Evolutionary conservation across 805 yeast genomes (phyloP).

Genomic region (Saturnispora sekii): DNA sequence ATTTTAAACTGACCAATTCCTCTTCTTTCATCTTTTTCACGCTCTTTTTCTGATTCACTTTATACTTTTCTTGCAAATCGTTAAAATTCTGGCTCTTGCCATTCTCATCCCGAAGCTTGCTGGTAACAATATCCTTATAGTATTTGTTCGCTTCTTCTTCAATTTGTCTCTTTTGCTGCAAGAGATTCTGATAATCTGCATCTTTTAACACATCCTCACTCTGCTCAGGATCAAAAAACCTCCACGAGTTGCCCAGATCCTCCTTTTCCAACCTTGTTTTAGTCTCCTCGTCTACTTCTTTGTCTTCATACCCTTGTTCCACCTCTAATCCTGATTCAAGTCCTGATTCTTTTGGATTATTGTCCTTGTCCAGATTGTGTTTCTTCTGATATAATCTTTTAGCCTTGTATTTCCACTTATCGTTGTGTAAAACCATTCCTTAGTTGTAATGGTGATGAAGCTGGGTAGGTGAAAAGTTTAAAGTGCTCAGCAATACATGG

Average conservation of each 20-base stretch:
- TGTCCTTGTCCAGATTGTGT: constrained; percentile 27
- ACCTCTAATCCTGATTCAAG: too few species aligned
- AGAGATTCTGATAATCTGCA: constrained; percentile 14
- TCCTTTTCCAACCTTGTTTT: constrained; percentile 6
- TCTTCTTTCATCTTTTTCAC: constrained; percentile 7
- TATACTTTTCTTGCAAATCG: background rate
- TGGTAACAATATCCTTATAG: constrained; percentile 2
- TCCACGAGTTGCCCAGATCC: constrained; percentile 21
- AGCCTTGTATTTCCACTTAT: constrained; percentile 43
- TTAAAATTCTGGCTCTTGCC: background rate
- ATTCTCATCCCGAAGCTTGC: constrained; percentile 4
- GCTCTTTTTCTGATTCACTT: background rate
- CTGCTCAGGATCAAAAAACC: constrained; percentile 18
- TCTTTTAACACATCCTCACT: constrained; percentile 15
- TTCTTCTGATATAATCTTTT: constrained; percentile 33
- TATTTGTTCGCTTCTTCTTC: constrained; percentile 9
- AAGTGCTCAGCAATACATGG: background rate
- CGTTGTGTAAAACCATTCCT: constrained; percentile 42
- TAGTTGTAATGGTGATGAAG: background rate
- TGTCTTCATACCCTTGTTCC: background rate
- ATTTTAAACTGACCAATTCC: constrained; percentile 9
- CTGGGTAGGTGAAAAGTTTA: too few species aligned
- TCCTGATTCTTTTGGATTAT: background rate
- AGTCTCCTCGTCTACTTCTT: constrained; percentile 10
- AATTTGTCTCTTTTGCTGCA: constrained; percentile 3